Evolutionary conservation across 2,329 filamentous ascomycete species (phyloP).

Genomic region (Cercospora sp.): DNA sequence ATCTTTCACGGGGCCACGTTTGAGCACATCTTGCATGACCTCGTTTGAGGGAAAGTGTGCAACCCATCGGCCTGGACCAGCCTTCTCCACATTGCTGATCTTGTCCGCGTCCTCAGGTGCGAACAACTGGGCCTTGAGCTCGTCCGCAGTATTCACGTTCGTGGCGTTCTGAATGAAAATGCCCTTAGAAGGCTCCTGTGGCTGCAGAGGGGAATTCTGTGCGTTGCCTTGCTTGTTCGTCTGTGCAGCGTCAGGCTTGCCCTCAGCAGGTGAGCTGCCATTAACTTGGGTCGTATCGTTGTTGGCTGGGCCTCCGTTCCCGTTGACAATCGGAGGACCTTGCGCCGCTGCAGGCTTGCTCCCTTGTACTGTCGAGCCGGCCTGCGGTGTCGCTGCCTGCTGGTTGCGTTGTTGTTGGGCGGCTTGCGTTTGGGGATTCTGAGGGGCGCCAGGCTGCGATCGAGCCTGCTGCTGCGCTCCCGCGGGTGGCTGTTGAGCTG

Average conservation of each 20-base stretch:
- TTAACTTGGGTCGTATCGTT: conserved; percentile 49
- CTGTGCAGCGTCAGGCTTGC: conserved; percentile 54
- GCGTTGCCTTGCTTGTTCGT: conserved; percentile 39
- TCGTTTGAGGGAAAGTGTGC: conserved; percentile 79
- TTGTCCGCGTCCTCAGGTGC: conserved; percentile 79
- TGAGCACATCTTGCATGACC: conserved; percentile 77
- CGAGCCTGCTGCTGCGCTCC: conserved; percentile 41
- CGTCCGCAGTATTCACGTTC: conserved; percentile 72
- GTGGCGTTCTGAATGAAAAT: conserved; percentile 71
- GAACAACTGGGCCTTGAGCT: conserved; percentile 73
- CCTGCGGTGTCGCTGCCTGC: conserved; percentile 29
- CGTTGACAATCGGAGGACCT: conserved; percentile 33
- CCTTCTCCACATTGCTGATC: conserved; percentile 68
- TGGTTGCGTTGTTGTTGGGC: conserved; percentile 33
- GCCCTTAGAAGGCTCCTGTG: conserved; percentile 62
- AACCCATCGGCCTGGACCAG: conserved; percentile 78
- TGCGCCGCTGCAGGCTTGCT: conserved; percentile 33
- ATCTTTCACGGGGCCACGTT: conserved; percentile 69
- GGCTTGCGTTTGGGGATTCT: conserved; percentile 28
- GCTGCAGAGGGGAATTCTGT: conserved; percentile 31
- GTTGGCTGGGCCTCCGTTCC: conserved; percentile 30
- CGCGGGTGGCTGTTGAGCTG: conserved; percentile 40
- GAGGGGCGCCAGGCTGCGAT: conserved; percentile 36
- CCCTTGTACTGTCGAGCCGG: conserved; percentile 31
- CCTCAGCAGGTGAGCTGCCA: conserved; percentile 46